Percentiles rank a stretch among this genome's conserved stretches.
phyloP scores from a whole-genome alignment of 2,329 filamentous ascomycete genomes.

The Fusarium solani-melongenae region DNA sequence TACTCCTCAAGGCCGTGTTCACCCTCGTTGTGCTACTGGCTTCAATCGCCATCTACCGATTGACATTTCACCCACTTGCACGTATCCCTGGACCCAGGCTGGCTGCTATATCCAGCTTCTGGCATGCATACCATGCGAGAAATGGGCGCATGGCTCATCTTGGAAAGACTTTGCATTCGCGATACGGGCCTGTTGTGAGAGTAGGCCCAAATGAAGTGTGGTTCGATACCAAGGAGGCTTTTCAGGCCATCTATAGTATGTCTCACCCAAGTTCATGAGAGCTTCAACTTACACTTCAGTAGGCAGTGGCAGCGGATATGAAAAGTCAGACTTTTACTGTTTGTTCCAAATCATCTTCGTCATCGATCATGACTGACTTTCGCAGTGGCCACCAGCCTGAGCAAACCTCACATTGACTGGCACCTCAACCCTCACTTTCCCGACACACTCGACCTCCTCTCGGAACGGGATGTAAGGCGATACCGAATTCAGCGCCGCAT shows the following conservation, averaged over 20 bases:
- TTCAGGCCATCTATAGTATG: slow-evolving; percentile 60
- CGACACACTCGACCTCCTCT: slow-evolving; percentile 63
- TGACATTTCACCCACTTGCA: slow-evolving; percentile 58
- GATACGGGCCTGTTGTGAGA: slow-evolving; percentile 63
- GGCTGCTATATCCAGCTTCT: slow-evolving; percentile 59
- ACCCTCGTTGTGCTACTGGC: slow-evolving; percentile 27
- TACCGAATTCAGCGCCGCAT: slow-evolving; percentile 62
- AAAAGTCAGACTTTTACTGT: slow-evolving; percentile 66
- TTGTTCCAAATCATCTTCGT: slow-evolving; percentile 26
- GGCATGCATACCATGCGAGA: slow-evolving; percentile 59
- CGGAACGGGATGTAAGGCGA: slow-evolving; percentile 58
- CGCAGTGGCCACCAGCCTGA: slow-evolving; percentile 58
- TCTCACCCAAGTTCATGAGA: not conserved
- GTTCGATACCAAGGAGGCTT: slow-evolving; percentile 61
- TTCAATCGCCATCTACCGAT: slow-evolving; percentile 49
- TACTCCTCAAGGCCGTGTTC: not conserved
- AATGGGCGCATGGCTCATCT: slow-evolving; percentile 56
- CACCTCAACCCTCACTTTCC: slow-evolving; percentile 47
- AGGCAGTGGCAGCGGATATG: slow-evolving; percentile 60
- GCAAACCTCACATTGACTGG: slow-evolving; percentile 56
- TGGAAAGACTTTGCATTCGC: slow-evolving; percentile 56
- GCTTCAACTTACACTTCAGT: not conserved
- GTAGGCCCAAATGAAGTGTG: slow-evolving; percentile 66
- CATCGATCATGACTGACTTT: not conserved
- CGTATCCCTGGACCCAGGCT: slow-evolving; percentile 58